These are phyloP conservation scores for Peniophora sp. DNA, from an alignment of 1,284 basidiomycete species.

Conservation along the genomic window DNA sequence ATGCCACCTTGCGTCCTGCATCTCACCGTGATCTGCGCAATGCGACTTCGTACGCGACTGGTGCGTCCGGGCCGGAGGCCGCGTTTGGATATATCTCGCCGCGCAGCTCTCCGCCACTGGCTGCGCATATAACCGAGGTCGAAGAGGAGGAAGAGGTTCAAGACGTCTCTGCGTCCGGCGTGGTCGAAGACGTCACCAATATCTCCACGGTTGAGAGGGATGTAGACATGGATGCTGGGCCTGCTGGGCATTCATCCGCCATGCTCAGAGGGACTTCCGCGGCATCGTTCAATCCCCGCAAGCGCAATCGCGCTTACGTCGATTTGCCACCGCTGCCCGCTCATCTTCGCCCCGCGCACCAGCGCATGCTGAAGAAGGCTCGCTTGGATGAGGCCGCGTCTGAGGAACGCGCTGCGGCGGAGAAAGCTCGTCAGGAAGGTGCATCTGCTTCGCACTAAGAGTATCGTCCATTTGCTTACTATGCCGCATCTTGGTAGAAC, in stretches of 20 bases:
- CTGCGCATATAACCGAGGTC: constrained; percentile 7
- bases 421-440: neutral
- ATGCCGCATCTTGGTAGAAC: neutral
- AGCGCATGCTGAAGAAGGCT: neutral
- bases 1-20: neutral
- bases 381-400: neutral
- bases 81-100: constrained; percentile 4
- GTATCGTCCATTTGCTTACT: neutral
- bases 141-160: constrained; percentile 5
- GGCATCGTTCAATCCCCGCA: neutral
- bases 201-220: neutral
- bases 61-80: constrained; percentile 1
- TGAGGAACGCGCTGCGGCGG: neutral
- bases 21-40: neutral
- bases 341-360: neutral
- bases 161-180: neutral
- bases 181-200: neutral
- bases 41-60: neutral
- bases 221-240: neutral
- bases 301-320: neutral
- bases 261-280: neutral
- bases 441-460: neutral
- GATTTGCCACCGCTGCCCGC: neutral
- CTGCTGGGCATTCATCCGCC: neutral
- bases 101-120: constrained; percentile 6